Evolutionary conservation across 805 yeast species (phyloP).

Genomic region (Candida boidinii): DNA sequence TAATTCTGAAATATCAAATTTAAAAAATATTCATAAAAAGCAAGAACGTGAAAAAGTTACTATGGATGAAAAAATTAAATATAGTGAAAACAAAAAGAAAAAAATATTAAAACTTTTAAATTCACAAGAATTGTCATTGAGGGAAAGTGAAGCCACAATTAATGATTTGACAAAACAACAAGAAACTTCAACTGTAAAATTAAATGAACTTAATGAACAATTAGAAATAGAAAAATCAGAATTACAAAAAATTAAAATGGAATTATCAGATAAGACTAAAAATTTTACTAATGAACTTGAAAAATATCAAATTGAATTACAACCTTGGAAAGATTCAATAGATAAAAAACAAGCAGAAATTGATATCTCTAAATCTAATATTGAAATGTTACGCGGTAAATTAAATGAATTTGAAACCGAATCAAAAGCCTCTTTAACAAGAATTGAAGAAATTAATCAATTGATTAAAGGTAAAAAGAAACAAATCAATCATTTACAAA

Average conservation of each 20-base stretch:
- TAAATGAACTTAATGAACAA: slow-evolving; percentile 33
- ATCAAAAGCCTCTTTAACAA: slow-evolving; percentile 32
- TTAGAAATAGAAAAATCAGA: slow-evolving; percentile 43
- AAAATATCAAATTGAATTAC: slow-evolving; percentile 51
- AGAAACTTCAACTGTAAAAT: slow-evolving; percentile 33
- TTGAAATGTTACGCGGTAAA: slow-evolving; percentile 48
- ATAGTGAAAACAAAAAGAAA: slow-evolving; percentile 45
- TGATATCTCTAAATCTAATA: slow-evolving; percentile 54
- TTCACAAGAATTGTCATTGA: slow-evolving; percentile 34
- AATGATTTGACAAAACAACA: slow-evolving; percentile 36
- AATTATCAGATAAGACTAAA: slow-evolving; percentile 67
- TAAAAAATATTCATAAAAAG: slow-evolving; percentile 29
- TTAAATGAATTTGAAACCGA: slow-evolving; percentile 34
- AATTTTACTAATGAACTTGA: slow-evolving; percentile 60
- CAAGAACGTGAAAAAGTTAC: slow-evolving; percentile 56
- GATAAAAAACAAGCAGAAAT: slow-evolving; percentile 56
- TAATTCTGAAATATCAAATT: slow-evolving; percentile 18
- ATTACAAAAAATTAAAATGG: slow-evolving; percentile 56
- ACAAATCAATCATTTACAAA: slow-evolving; percentile 34
- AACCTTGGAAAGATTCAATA: slow-evolving; percentile 75
- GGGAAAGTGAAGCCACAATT: slow-evolving; percentile 38
- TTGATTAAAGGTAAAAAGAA: slow-evolving; percentile 37
- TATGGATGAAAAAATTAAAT: slow-evolving; percentile 69
- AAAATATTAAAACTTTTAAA: slow-evolving; percentile 50
- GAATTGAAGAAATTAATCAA: slow-evolving; percentile 27